phyloP scores from a whole-genome alignment of 257 asterid species.

The Cynanchum wilfordii region DNA sequence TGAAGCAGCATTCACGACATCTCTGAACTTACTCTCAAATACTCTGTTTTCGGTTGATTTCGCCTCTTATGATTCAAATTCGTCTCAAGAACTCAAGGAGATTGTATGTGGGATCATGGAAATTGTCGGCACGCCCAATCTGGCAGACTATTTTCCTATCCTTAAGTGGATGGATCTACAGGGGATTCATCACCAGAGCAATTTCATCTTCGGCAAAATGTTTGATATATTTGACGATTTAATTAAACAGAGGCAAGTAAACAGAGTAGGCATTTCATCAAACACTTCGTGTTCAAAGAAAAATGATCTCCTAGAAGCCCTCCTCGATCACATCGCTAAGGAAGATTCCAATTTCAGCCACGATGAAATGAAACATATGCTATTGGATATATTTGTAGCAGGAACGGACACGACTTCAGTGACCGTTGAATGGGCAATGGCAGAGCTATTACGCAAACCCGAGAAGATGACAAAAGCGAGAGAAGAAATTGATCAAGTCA shows the following conservation, averaged over 20 bases:
- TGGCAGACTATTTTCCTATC: constrained; percentile 6
- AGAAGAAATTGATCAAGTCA: constrained; percentile 8
- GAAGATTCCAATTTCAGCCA: not conserved
- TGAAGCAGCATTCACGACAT: not conserved
- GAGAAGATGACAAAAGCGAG: constrained; percentile 4
- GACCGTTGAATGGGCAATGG: not conserved
- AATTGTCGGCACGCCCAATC: not conserved
- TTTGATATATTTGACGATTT: not conserved
- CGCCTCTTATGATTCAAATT: not conserved
- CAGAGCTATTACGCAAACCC: not conserved
- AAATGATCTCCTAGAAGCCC: not conserved
- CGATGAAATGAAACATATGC: not conserved
- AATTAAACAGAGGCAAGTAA: not conserved
- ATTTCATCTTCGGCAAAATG: not conserved
- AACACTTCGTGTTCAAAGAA: not conserved
- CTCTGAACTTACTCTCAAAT: not conserved
- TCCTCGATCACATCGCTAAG: not conserved
- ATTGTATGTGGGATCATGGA: not conserved
- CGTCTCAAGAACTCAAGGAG: constrained; percentile 6
- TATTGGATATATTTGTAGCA: not conserved
- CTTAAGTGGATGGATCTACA: constrained; percentile 5
- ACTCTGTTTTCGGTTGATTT: constrained; percentile 11
- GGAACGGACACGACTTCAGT: not conserved
- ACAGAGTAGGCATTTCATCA: not conserved
- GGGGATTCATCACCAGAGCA: not conserved